These are phyloP conservation scores for Oropetium thomaeum DNA, from an alignment of 176 grass and related monocot genomes.

Conservation along the genomic window DNA sequence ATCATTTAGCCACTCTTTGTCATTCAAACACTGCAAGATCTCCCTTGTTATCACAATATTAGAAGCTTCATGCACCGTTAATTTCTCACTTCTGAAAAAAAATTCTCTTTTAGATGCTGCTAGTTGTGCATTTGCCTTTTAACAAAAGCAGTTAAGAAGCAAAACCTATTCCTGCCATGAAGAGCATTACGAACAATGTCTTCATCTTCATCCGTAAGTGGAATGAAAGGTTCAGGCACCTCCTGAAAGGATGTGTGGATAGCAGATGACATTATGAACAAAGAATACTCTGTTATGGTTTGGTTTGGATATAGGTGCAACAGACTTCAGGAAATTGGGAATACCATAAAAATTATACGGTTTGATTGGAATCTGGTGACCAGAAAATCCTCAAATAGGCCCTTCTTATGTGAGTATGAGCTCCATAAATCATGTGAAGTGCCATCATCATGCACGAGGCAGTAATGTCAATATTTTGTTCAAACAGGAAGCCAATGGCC, in stretches of 20 bases:
- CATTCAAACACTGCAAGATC: constrained; percentile 62
- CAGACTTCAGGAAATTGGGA: not conserved
- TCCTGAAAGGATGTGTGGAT: constrained; percentile 31
- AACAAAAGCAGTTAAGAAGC: constrained; percentile 19
- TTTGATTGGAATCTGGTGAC: not conserved
- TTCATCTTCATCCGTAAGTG: constrained; percentile 68
- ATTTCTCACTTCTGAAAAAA: constrained; percentile 43
- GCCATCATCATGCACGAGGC: not conserved
- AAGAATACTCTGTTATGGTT: not conserved
- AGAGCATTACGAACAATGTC: constrained; percentile 44
- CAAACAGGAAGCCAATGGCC: not conserved
- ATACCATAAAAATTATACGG: constrained; percentile 3
- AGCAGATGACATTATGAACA: not conserved
- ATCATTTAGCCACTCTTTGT: constrained; percentile 67
- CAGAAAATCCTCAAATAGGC: not conserved
- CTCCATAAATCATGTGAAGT: not conserved
- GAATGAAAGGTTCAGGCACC: constrained; percentile 47
- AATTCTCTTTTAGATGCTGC: not conserved
- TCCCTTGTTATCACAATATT: constrained; percentile 83
- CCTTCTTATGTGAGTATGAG: not conserved
- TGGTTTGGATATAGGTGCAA: not conserved
- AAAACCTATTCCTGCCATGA: constrained; percentile 52
- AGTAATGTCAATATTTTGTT: not conserved
- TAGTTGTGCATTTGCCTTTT: not conserved
- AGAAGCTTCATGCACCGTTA: constrained; percentile 55